These are phyloP conservation scores for Paecilomyces fulvus DNA, from an alignment of 2,329 filamentous ascomycete species.

Conservation along the genomic window DNA sequence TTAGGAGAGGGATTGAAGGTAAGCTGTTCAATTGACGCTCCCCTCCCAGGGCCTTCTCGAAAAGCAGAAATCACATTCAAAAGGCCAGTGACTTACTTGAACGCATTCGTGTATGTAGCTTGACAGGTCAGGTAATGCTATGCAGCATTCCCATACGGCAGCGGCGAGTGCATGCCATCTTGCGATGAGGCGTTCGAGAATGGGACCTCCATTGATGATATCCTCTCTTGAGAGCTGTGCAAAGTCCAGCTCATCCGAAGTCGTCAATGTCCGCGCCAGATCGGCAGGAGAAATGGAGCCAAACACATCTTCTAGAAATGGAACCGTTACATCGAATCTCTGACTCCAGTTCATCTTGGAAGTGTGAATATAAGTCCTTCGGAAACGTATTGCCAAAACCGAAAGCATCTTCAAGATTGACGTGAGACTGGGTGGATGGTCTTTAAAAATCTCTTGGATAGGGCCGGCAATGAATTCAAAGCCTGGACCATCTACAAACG, in stretches of 20 bases:
- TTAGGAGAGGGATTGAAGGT: neutral
- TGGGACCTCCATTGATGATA: constrained; percentile 15
- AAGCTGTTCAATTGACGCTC: neutral
- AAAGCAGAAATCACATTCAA: neutral
- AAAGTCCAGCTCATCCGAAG: constrained; percentile 22
- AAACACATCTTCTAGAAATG: constrained; percentile 28
- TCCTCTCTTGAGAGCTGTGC: constrained; percentile 15
- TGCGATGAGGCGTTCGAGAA: constrained; percentile 13
- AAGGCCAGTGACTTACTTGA: constrained; percentile 17
- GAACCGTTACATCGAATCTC: constrained; percentile 22
- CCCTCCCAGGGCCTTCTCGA: neutral
- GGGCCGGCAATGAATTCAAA: constrained; percentile 31
- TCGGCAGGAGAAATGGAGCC: constrained; percentile 21
- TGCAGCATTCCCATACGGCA: constrained; percentile 31
- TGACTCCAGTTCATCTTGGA: constrained; percentile 26
- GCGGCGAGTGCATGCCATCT: constrained; percentile 25
- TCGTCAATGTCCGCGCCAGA: constrained; percentile 24
- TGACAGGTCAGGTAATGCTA: constrained; percentile 24
- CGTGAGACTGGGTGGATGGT: constrained; percentile 20
- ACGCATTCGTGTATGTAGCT: constrained; percentile 26
- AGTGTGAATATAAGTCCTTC: constrained; percentile 25
- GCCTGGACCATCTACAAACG: constrained; percentile 8
- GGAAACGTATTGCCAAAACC: constrained; percentile 27
- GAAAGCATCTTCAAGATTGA: constrained; percentile 28
- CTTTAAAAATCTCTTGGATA: constrained; percentile 28